These are phyloP conservation scores for Didymella segeticola DNA, from an alignment of 2,329 filamentous ascomycete species.

Conservation along the genomic window DNA sequence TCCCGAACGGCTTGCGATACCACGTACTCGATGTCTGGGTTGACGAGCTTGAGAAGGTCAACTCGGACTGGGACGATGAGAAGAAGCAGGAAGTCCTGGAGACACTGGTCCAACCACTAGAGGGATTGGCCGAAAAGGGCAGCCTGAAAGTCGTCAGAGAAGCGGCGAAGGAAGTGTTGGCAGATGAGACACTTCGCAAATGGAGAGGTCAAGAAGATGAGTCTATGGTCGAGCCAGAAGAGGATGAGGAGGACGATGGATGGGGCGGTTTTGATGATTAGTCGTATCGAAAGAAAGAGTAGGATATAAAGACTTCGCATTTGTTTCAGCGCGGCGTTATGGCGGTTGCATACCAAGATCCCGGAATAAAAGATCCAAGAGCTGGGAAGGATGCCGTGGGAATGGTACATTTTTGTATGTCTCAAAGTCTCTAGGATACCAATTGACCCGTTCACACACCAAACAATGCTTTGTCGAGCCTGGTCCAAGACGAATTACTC, in stretches of 20 bases:
- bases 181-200: slow-evolving; percentile 75
- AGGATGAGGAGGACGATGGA: slow-evolving; percentile 63
- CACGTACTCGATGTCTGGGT: slow-evolving; percentile 91
- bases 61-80: slow-evolving; percentile 52
- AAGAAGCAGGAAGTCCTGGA: slow-evolving; percentile 51
- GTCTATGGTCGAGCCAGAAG: slow-evolving; percentile 44
- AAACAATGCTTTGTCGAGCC: background rate
- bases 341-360: slow-evolving; percentile 10
- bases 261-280: slow-evolving; percentile 75
- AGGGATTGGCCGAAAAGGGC: slow-evolving; percentile 62
- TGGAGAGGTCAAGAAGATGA: slow-evolving; percentile 57
- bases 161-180: slow-evolving; percentile 72
- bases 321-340: slow-evolving; percentile 40
- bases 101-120: slow-evolving; percentile 62
- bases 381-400: background rate
- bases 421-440: background rate
- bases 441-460: background rate
- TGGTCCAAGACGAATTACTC: background rate
- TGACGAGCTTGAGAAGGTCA: slow-evolving; percentile 81
- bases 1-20: slow-evolving; percentile 83
- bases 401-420: background rate
- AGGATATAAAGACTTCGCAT: slow-evolving; percentile 7
- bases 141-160: slow-evolving; percentile 75
- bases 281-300: slow-evolving; percentile 20
- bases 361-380: background rate